Evolutionary conservation across 768 basidiomycete species (phyloP), one percentile per base, ranked within the genome.

Genomic region (Leccinum aurantiacum): DNA sequence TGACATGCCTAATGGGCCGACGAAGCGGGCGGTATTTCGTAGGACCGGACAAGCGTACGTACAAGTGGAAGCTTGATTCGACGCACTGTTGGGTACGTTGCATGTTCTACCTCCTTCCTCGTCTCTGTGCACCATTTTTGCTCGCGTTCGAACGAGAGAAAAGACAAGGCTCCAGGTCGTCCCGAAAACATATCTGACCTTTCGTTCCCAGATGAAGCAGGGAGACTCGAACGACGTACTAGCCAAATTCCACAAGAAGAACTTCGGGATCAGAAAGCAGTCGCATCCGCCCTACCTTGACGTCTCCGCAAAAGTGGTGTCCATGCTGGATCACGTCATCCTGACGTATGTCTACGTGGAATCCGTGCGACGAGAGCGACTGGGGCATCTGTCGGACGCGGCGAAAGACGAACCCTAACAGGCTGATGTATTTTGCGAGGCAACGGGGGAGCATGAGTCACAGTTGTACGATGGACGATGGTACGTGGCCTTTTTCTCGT

Each of bases 51-150:
- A 72, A 73, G 6, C 63, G 58, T 35, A 60, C 66, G 57, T 77
- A 76, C 56, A 71, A 71, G n/a, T 78, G 76, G 77, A 67, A 65
- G 13, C 60, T 77, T 4, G 65, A 67, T n/a, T 54, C 60, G 5
- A 65, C 64, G 4, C 67, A 72, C 13, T 70, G 71, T 27, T 68
- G 67, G 68, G 67, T 68, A 53, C 15, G 52, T 53, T 29, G n/a
- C 8, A 67, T 29, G 58, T 63, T 50, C 53, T 60, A 14, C 38
- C 55, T 54, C 1, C 52, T 29, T 24, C 4, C 10, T 17, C 8
- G 17, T 17, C 37, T 9, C 14, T 27, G 10, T 19, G 9, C 17
- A 11, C n/a, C 41, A n/a, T 10, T 47, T 17, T 49, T 13, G 13
- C 31, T 38, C 11, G 62, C 11, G 38, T 27, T 5, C 11, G 38